A percentile compares a stretch with the other conserved stretches of the same genome.
phyloP scores from a whole-genome alignment of 2,329 filamentous ascomycete genomes.

The Sclerotinia sclerotiorum region DNA sequence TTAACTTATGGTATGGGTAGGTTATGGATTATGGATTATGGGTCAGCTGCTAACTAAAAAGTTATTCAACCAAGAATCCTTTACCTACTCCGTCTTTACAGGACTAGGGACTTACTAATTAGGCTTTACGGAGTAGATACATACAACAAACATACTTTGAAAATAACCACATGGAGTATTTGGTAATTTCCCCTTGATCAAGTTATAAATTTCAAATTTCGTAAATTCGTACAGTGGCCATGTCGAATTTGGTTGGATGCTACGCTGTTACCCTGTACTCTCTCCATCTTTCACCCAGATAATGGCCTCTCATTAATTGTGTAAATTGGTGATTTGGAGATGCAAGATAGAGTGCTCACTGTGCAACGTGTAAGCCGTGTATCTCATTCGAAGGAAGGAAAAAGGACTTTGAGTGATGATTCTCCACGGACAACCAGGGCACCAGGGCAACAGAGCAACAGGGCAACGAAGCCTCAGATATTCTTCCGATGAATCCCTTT shows the following conservation, averaged over 20 bases:
- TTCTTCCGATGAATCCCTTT: constrained; percentile 12
- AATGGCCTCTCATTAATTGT: background rate
- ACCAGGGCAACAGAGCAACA: background rate
- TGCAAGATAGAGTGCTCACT: constrained; percentile 20
- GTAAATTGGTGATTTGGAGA: constrained; percentile 6
- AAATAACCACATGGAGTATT: background rate
- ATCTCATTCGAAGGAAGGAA: background rate
- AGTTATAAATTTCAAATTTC: background rate
- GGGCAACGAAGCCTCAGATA: constrained; percentile 6
- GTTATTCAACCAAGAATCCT: background rate
- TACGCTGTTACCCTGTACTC: background rate
- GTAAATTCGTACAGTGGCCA: background rate
- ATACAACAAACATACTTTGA: too few relatives aligned
- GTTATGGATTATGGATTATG: too few relatives aligned
- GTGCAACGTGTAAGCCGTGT: background rate
- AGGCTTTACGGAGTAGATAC: background rate
- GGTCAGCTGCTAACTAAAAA: background rate
- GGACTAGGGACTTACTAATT: too few relatives aligned
- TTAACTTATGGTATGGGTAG: too few relatives aligned
- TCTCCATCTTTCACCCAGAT: background rate
- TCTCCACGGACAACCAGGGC: background rate
- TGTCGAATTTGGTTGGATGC: background rate
- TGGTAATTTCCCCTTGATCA: background rate
- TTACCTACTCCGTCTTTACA: background rate
- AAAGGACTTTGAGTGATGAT: background rate